Conservation (phyloP, 768 basidiomycete species). For the Trametes cubensis region DNA sequence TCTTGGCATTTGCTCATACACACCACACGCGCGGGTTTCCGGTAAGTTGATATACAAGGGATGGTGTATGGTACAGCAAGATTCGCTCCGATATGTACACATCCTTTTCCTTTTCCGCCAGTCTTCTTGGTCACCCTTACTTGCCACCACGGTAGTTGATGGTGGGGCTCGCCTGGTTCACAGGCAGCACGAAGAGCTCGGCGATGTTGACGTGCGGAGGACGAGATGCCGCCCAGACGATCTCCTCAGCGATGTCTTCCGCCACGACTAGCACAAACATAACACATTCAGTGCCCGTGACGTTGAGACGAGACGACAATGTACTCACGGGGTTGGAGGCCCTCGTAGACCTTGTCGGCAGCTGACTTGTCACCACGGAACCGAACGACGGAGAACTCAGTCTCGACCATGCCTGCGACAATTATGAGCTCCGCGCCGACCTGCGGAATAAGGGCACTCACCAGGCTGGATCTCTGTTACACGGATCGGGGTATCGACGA, state of each 20-base stretch:
- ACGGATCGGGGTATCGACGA: constrained; percentile 90
- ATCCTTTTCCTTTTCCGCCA: neutral
- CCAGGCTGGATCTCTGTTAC: constrained; percentile 96
- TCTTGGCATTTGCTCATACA: too few species aligned
- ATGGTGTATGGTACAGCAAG: constrained; percentile 15
- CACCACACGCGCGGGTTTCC: neutral
- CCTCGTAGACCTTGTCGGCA: constrained; percentile 90
- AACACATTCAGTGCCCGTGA: neutral
- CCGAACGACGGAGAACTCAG: constrained; percentile 90
- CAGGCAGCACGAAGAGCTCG: constrained; percentile 75
- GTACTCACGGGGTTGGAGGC: constrained; percentile 80
- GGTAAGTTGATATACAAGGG: constrained; percentile 10
- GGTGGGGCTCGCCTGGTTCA: constrained; percentile 75
- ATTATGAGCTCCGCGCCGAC: neutral
- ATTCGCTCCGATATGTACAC: constrained; percentile 4
- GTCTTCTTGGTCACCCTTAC: constrained; percentile 32
- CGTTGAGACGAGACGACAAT: neutral
- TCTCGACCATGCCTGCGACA: constrained; percentile 75
- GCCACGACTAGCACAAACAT: constrained; percentile 58
- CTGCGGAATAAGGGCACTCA: constrained; percentile 31
- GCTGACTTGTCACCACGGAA: constrained; percentile 82
- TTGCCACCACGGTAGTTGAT: constrained; percentile 57
- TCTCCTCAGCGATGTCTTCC: constrained; percentile 94
- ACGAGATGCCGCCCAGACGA: constrained; percentile 93
- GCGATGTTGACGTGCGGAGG: constrained; percentile 93